These are phyloP conservation scores for Samsoniella hepiali DNA, from an alignment of 2,329 filamentous ascomycete genomes.

Conservation along the genomic window DNA sequence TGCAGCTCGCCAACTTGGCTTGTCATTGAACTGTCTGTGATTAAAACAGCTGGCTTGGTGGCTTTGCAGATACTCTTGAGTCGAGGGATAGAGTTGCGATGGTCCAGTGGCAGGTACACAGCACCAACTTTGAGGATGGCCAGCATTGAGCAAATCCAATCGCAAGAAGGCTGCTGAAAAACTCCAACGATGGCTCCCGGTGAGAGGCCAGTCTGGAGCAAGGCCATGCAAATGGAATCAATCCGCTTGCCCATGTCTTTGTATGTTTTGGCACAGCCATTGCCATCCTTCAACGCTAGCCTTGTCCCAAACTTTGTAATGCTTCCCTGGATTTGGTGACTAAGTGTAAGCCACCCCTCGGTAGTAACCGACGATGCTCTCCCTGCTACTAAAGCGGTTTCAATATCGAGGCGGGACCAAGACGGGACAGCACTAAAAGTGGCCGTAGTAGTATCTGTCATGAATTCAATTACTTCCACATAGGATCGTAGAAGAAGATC, in stretches of 20 bases:
- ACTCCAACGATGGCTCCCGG: neutral
- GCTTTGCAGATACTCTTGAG: neutral
- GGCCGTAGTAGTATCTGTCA: neutral
- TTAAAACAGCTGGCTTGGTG: neutral
- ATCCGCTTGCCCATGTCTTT: neutral
- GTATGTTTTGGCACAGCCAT: neutral
- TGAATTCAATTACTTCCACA: neutral
- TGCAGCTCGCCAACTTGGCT: neutral
- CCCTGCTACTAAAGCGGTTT: neutral
- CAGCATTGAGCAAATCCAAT: slow-evolving; percentile 11
- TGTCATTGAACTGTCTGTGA: neutral
- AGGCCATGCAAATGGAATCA: neutral
- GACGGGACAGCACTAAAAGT: no score
- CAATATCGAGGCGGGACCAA: neutral
- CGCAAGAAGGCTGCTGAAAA: neutral
- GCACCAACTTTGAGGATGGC: slow-evolving; percentile 3
- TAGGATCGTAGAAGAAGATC: neutral
- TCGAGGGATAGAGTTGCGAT: neutral
- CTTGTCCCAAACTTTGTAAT: no score
- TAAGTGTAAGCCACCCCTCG: no score
- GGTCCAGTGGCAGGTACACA: slow-evolving; percentile 6
- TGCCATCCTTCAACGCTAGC: no score
- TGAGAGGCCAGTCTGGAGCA: neutral
- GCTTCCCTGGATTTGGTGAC: no score
- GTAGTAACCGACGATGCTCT: no score